Base-by-base conservation (phyloP, 768 basidiomycete genomes). In the Suillus occidentalis region DNA sequence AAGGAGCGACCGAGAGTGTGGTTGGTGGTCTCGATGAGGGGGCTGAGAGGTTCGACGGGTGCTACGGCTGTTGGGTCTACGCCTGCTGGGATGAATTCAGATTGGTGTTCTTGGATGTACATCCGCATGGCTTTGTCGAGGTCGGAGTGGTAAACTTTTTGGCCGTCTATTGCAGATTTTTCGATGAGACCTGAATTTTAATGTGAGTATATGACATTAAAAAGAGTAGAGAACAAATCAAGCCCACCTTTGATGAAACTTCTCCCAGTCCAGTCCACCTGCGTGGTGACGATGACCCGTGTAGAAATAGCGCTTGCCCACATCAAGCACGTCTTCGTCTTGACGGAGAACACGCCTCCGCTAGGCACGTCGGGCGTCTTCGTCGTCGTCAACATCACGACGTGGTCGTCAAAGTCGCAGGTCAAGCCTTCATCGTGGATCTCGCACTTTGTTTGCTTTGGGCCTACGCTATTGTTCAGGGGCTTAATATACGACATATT, bases 401-500 rank as follows among this genome's bases (percentile, higher is more conserved):
- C 84, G 68, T 90, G 92, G 66, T 94, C 85, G 49, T 98, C 94
- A 70, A 90, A 91, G 71, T 99, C 94, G 68, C 85, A 84, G 72
- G 90, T 82, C 43, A 87, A 81, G 62, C 84, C 87, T 79, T 97
- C 95, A 72, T 99, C 97, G 58, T 85, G 84, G 64, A 99, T 89
- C 78, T 98, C 93, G 80, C 97, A 99, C 74, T 96, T 97, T 18
- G 96, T 95, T 76, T 94, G 92, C 74, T 88, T 97, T 1, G 97
- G 97, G 0, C 97, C 97, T 37, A 99, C 85, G 62, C 89, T 87
- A 1, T 86, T 95, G 67, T 85, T 87, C 37, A 99, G 80, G 0
- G 95, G 96, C 75, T 97, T 98, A 79, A 98, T 96, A 77, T 99
- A 99, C 34, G 94, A 94, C 88, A 55, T 95, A 67, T 94, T 92